These are phyloP conservation scores for Singerocomus inundabilis DNA, from an alignment of 1,284 basidiomycete genomes.

Conservation along the genomic window DNA sequence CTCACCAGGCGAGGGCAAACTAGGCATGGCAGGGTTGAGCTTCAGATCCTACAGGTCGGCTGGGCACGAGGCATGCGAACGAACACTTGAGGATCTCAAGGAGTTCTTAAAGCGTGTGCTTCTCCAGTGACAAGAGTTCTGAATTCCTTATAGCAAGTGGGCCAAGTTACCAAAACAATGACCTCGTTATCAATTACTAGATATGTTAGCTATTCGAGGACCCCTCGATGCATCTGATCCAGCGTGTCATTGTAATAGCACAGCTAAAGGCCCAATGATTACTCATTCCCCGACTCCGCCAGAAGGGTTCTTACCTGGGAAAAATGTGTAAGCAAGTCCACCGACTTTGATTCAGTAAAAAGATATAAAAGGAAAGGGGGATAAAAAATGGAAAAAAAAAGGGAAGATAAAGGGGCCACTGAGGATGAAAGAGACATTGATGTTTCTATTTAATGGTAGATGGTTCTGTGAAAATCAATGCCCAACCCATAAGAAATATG, in stretches of 20 bases:
- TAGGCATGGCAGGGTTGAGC: conserved; percentile 46
- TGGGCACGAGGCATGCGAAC: conserved; percentile 67
- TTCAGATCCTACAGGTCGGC: conserved; percentile 62
- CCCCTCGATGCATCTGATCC: neutral
- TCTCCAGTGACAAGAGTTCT: conserved; percentile 24
- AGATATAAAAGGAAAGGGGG: too few relatives aligned
- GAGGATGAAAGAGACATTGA: too few relatives aligned
- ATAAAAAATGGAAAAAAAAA: too few relatives aligned
- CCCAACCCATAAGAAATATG: too few relatives aligned
- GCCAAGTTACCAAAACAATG: conserved; percentile 1
- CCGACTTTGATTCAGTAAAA: too few relatives aligned
- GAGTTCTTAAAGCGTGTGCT: conserved; percentile 58
- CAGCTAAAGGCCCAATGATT: neutral
- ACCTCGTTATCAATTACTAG: neutral
- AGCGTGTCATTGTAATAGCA: neutral
- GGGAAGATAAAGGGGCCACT: too few relatives aligned
- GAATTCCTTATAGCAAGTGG: neutral
- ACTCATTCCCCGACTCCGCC: neutral
- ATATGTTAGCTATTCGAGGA: neutral
- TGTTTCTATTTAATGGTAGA: too few relatives aligned
- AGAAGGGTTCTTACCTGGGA: too few relatives aligned
- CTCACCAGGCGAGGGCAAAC: conserved; percentile 21
- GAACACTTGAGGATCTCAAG: conserved; percentile 55
- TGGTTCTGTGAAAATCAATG: too few relatives aligned
- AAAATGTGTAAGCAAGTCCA: too few relatives aligned